Evolutionary conservation across 441 rosid genomes (phyloP), one percentile per base, ranked within the genome.

Genomic region (Pelargonium myrrhifolium): DNA sequence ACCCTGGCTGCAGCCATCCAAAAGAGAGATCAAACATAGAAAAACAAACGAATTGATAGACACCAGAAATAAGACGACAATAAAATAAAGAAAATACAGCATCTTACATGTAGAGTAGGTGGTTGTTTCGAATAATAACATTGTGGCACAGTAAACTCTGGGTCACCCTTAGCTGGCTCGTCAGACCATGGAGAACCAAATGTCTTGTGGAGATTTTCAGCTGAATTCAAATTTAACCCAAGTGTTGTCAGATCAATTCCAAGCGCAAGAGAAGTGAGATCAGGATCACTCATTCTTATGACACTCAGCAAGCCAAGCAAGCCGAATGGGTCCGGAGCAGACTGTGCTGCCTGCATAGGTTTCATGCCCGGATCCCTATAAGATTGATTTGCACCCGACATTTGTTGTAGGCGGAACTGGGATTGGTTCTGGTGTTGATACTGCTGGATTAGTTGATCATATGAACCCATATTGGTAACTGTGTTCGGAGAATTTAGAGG

Each of bases 181-280:
- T 92, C 96, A 26, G 96, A 86, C 97, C 97, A 94, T 22, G 99
- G 99, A 22, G 99, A 94, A 70, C 87, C 90, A 71, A 94, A 94
- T n/a, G 92, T 87, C 83, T 92, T 94, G 56, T 94, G 83, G 72
- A 94, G 96, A 83, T 80, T 86, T 68, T 88, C 98, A 6, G 92
- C 65, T 26, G 99, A 89, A 77, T 92, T 94, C 82, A 94, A 77
- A 74, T 89, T 86, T 73, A 92, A 79, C 20, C 99, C 98, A 9
- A 94, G 87, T 47, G 93, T 87, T 14, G 96, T 94, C 71, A 93
- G 76, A 72, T 93, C 98, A 70, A 90, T 93, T 77, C 98, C 98
- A 75, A 89, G 96, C 5, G 98, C 97, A 55, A 93, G 83, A 47
- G 97, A 84, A 9, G 93, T 85, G 64, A 94, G 83, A 80, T 83